Conservation (phyloP, 2,329 filamentous ascomycete species). For the Aspergillus tamarii region DNA sequence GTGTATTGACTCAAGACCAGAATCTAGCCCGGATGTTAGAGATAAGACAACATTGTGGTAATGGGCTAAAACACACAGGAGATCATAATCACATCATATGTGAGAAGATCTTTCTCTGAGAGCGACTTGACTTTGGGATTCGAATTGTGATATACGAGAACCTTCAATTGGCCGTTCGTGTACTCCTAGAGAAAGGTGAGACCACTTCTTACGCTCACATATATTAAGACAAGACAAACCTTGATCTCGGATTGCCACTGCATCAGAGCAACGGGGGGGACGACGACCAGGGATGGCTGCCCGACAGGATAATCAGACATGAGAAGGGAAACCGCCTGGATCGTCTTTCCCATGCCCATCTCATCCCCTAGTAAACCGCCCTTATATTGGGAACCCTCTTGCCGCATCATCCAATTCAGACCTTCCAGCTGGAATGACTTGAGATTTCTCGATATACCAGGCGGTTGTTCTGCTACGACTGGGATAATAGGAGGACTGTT, state of each 20-base stretch:
- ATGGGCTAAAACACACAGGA: slow-evolving; percentile 66
- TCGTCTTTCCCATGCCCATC: slow-evolving; percentile 99
- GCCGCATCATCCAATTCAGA: slow-evolving; percentile 88
- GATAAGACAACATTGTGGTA: neutral
- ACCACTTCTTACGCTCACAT: neutral
- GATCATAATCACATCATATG: slow-evolving; percentile 93
- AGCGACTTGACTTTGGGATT: slow-evolving; percentile 81
- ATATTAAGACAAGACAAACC: slow-evolving; percentile 45
- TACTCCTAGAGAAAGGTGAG: slow-evolving; percentile 51
- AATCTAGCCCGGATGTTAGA: slow-evolving; percentile 39
- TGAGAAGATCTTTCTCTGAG: slow-evolving; percentile 72
- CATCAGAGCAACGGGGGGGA: slow-evolving; percentile 92
- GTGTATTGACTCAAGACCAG: slow-evolving; percentile 82
- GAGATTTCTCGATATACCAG: slow-evolving; percentile 76
- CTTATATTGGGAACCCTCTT: slow-evolving; percentile 83
- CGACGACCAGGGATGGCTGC: slow-evolving; percentile 81
- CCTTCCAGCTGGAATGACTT: slow-evolving; percentile 95
- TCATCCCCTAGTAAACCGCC: slow-evolving; percentile 93
- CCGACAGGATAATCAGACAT: slow-evolving; percentile 95
- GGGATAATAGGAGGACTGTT: slow-evolving; percentile 68
- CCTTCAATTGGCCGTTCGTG: slow-evolving; percentile 86
- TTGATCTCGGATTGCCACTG: slow-evolving; percentile 88
- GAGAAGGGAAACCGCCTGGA: slow-evolving; percentile 94
- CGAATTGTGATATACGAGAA: slow-evolving; percentile 86
- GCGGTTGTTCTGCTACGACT: slow-evolving; percentile 70